These are phyloP conservation scores for Lolium rigidum DNA, from an alignment of 176 grass and related monocot species.

Conservation along the genomic window DNA sequence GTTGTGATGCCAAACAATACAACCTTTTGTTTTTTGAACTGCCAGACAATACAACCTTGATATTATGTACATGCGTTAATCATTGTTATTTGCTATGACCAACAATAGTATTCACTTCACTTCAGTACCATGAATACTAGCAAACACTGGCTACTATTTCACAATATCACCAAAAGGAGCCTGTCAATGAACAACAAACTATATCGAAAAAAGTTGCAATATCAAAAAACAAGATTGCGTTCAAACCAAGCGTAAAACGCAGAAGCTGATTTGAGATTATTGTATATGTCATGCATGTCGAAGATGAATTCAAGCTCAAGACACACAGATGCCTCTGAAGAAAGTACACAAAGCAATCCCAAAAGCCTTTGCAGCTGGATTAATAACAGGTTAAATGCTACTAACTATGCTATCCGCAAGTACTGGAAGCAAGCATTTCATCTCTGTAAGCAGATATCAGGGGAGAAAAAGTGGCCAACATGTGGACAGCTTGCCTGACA, in stretches of 20 bases:
- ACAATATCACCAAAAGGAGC: background rate
- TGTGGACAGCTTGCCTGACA: constrained; percentile 35
- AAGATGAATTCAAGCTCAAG: constrained; percentile 17
- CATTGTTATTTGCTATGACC: background rate
- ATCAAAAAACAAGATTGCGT: background rate
- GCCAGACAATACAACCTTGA: background rate
- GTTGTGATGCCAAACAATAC: background rate
- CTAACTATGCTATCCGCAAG: background rate
- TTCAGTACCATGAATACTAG: background rate
- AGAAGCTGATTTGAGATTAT: background rate
- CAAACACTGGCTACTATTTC: background rate
- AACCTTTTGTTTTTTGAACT: background rate
- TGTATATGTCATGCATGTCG: background rate
- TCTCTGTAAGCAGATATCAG: background rate
- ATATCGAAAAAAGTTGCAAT: background rate
- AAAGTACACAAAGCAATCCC: background rate
- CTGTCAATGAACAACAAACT: background rate
- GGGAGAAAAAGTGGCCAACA: constrained; percentile 11
- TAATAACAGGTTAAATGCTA: background rate
- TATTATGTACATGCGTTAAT: background rate
- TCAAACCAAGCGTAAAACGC: background rate
- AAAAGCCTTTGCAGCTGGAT: background rate
- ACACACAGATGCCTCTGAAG: background rate
- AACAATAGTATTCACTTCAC: background rate
- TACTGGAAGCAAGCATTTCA: constrained; percentile 19